Evolutionary conservation across 2,329 filamentous ascomycete species (phyloP), one percentile per base, ranked within the genome.

Genomic region (Clonostachys solani): DNA sequence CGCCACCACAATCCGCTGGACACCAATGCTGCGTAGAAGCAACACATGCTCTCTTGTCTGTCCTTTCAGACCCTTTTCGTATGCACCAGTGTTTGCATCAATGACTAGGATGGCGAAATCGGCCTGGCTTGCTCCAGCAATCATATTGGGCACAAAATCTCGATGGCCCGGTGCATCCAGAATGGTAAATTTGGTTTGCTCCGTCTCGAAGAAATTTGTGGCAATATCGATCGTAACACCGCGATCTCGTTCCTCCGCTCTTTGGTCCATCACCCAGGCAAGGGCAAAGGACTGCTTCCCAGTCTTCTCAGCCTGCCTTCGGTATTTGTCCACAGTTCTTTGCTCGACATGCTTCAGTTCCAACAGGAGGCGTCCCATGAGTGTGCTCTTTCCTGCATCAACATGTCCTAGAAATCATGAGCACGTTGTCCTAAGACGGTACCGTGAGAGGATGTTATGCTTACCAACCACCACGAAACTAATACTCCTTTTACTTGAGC

Each of bases 81-180:
- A 96, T 34, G 92, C 92, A 34, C 92, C 94, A 0, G 83, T 89
- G 49, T 87, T 86, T 5, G 92, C 87, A 63, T 99, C 94, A 50
- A 99, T 89, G 17, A 99, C 94, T 4, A 99, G 74, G 1, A 99
- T 87, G 0, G 92, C 94, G 65, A 97, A 94, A 63, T 99, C 94
- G 10, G 94, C 95, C 67, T 96, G 92, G 49, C 89, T 94, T 5
- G 92, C 91, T 13, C 94, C 94, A 3, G 92, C 92, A 63, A 99
- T 96, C 94, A 99, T 99, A 65, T 96, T 99, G 1, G 94, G 94
- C 17, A 99, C 91, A 61, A 97, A 99, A 63, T 99, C 94, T 50
- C 85, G 81, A 66, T 99, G 94, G 0, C 94, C 94, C 0, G 94
- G 94, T 0, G 94, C 92, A 63, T 99, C 94, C 5, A 99, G 77